Evolutionary conservation across 2,329 filamentous ascomycete species (phyloP), one percentile per base, ranked within the genome.

Genomic region (Keithomyces neogunnii): DNA sequence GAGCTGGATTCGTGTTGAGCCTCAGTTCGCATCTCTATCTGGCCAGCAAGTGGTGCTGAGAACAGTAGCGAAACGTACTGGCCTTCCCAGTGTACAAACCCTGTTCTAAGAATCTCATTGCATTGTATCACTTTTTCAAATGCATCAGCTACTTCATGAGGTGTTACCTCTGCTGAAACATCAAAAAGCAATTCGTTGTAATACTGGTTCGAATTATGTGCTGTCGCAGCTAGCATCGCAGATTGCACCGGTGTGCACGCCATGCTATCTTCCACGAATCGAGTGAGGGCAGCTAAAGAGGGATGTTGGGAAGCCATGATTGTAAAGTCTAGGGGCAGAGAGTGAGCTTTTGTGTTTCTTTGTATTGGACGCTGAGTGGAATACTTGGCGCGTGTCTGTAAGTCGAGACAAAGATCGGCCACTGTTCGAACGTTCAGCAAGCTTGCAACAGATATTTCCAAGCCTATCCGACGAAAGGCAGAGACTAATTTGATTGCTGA

Each of bases 201-300:
- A 62, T 96, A 96, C 6, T 84, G 75, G 45, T 67, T 69, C 2
- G 73, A 56, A 53, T 84, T 73, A 19, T 71, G 73, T 3, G 74
- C 66, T 1, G 88, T 91, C 68, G 95, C 89, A 0, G 80, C 74
- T 13, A 96, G 73, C 89, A 96, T 95, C 2, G 88, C 84, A 19
- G 77, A 71, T 60, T 96, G 91, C 8, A 93, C 73, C 11, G 83
- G 77, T 3, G 84, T 91, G 63, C 88, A 93, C 4, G 76, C 76
- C 19, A 76, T 47, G 11, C 26, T 7, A 19, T 43, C 50, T 42
- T 54, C 50, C 8, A 52, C 39, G 5, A 40, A n/a, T 19, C 28
- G 10, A 35, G 19, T 29, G 5, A 29, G 10, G 9, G 7, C 28
- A 19, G 19, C 5, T 3, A 28, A 9, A 4, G 5, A 9, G 6